phyloP scores from a whole-genome alignment of 371 early-diverging fungal species.

The Rhizomucor miehei region DNA sequence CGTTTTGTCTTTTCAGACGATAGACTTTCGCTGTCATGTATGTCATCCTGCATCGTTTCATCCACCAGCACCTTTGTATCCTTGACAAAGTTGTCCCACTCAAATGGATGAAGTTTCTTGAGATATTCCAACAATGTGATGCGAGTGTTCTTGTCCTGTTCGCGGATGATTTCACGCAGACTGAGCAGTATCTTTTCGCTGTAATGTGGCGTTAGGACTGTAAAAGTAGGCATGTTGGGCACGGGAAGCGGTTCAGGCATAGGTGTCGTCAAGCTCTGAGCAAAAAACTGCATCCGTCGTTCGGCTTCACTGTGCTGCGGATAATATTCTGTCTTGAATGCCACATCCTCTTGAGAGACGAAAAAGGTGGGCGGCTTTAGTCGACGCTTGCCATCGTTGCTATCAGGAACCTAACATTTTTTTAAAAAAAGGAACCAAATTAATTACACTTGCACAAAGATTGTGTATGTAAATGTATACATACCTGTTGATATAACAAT shows the following conservation, averaged over 20 bases:
- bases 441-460: neutral
- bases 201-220: conserved; percentile 86
- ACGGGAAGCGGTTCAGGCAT: conserved; percentile 85
- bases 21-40: conserved; percentile 1
- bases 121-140: conserved; percentile 84
- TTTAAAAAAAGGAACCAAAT: neutral
- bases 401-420: conserved; percentile 19
- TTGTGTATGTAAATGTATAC: neutral
- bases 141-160: conserved; percentile 76
- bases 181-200: conserved; percentile 85
- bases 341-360: conserved; percentile 76
- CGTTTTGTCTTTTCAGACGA: conserved; percentile 4
- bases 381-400: conserved; percentile 58
- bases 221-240: conserved; percentile 83
- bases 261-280: conserved; percentile 80
- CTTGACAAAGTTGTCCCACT: conserved; percentile 90
- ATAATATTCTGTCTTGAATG: conserved; percentile 74
- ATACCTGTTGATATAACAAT: conserved; percentile 76
- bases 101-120: conserved; percentile 77
- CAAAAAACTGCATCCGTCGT: conserved; percentile 87
- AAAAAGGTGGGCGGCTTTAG: conserved; percentile 81
- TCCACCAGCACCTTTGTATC: conserved; percentile 81
- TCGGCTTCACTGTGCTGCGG: conserved; percentile 78
- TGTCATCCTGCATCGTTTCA: conserved; percentile 30
- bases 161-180: conserved; percentile 79